Conservation (phyloP, 2,329 filamentous ascomycete species). For the Nannizziopsis barbatae region DNA sequence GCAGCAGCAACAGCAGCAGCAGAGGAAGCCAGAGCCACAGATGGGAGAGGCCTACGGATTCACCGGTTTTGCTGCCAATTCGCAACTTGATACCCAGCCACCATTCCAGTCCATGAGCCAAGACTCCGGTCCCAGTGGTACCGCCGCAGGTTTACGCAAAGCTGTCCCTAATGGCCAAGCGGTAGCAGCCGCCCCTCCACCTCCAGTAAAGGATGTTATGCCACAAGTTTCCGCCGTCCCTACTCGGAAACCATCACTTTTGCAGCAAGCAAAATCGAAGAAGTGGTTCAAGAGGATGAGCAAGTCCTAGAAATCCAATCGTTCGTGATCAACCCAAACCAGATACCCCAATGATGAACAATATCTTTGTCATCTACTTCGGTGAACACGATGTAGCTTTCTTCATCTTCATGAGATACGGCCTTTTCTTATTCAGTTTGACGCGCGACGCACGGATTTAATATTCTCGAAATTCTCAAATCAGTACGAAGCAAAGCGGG, state of each 20-base stretch:
- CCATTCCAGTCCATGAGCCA: conserved; percentile 5
- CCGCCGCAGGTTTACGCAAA: not conserved
- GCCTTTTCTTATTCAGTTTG: not conserved
- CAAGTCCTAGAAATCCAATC: conserved; percentile 37
- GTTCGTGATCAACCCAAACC: not conserved
- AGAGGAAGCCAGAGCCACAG: conserved; percentile 26
- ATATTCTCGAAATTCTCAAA: too few species aligned
- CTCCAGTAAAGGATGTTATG: conserved; percentile 15
- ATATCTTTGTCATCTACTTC: too few species aligned
- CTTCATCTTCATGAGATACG: conserved; percentile 1
- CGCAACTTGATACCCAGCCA: conserved; percentile 27
- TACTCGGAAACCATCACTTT: conserved; percentile 12
- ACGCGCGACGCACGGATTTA: not conserved
- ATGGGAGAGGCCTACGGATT: conserved; percentile 55
- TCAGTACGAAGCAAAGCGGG: too few species aligned
- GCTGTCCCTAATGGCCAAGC: not conserved
- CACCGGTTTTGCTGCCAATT: conserved; percentile 37
- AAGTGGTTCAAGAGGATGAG: conserved; percentile 85
- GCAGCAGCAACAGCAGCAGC: conserved; percentile 29
- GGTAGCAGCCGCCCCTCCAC: conserved; percentile 14
- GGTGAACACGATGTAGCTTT: too few species aligned
- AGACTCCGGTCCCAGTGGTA: conserved; percentile 14
- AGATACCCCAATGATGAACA: not conserved
- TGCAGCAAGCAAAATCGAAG: conserved; percentile 49
- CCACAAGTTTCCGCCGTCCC: conserved; percentile 3